phyloP scores from a whole-genome alignment of 345 rosid species.

The Populus pruinosa region DNA sequence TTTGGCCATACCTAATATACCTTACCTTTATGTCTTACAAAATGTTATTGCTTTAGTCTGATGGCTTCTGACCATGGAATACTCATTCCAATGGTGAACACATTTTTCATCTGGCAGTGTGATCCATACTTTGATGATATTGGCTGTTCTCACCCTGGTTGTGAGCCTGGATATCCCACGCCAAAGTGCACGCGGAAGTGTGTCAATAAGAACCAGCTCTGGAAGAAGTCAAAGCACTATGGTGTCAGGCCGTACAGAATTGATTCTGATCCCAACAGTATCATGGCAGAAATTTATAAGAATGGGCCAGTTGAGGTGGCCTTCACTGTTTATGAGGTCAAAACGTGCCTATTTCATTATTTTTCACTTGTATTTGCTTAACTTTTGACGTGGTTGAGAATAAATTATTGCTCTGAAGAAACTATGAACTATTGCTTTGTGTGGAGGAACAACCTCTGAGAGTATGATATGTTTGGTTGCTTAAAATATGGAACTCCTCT shows the following conservation, averaged over 20 bases:
- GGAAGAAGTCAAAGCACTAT: constrained; percentile 76
- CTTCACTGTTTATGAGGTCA: constrained; percentile 90
- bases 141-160: constrained; percentile 98
- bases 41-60: background rate
- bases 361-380: constrained; percentile 3
- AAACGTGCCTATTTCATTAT: background rate
- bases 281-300: constrained; percentile 83
- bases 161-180: constrained; percentile 83
- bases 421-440: background rate
- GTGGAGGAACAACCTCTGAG: background rate
- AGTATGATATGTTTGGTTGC: too few species aligned
- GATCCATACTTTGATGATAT: constrained; percentile 82
- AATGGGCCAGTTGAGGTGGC: constrained; percentile 96
- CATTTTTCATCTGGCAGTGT: constrained; percentile 46
- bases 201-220: constrained; percentile 60
- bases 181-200: constrained; percentile 78
- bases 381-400: background rate
- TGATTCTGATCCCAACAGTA: constrained; percentile 53
- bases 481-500: too few species aligned
- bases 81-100: background rate
- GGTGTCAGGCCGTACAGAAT: constrained; percentile 69
- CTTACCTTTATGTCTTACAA: background rate
- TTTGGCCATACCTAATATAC: background rate
- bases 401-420: background rate
- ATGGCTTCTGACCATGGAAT: constrained; percentile 9